Percentiles rank a stretch among this genome's conserved stretches.
These are phyloP conservation scores for Scutellaria baicalensis DNA, from an alignment of 257 asterid genomes.

Conservation along the genomic window DNA sequence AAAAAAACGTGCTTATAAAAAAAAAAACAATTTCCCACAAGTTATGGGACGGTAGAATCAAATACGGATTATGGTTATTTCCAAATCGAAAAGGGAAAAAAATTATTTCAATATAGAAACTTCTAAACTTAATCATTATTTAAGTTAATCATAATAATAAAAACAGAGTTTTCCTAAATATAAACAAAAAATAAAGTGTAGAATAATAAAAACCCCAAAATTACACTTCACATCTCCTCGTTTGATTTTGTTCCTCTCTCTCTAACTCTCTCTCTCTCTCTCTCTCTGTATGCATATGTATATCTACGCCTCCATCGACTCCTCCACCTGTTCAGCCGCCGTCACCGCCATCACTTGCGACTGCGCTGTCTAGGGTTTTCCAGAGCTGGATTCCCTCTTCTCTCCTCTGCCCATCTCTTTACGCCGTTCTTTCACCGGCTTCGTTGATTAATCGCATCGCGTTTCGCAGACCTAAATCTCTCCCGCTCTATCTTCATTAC, in stretches of 20 bases:
- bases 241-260: slow-evolving; percentile 33
- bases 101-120: neutral
- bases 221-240: slow-evolving; percentile 14
- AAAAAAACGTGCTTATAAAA: neutral
- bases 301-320: slow-evolving; percentile 47
- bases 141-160: neutral
- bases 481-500: slow-evolving; percentile 13
- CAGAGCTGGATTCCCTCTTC: slow-evolving; percentile 58
- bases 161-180: neutral
- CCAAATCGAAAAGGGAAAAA: neutral
- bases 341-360: slow-evolving; percentile 31
- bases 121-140: neutral
- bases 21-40: neutral
- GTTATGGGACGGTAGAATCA: neutral
- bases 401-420: slow-evolving; percentile 26
- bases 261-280: slow-evolving; percentile 18
- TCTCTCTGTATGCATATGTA: slow-evolving; percentile 22
- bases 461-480: slow-evolving; percentile 18
- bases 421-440: slow-evolving; percentile 55
- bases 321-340: slow-evolving; percentile 31
- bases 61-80: neutral
- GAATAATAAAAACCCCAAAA: slow-evolving; percentile 24
- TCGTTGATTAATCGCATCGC: slow-evolving; percentile 47
- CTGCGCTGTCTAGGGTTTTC: slow-evolving; percentile 20
- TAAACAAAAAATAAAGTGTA: neutral